Evolutionary conservation across 331 rosid species (phyloP).

Genomic region (Prunus yedoensis): DNA sequence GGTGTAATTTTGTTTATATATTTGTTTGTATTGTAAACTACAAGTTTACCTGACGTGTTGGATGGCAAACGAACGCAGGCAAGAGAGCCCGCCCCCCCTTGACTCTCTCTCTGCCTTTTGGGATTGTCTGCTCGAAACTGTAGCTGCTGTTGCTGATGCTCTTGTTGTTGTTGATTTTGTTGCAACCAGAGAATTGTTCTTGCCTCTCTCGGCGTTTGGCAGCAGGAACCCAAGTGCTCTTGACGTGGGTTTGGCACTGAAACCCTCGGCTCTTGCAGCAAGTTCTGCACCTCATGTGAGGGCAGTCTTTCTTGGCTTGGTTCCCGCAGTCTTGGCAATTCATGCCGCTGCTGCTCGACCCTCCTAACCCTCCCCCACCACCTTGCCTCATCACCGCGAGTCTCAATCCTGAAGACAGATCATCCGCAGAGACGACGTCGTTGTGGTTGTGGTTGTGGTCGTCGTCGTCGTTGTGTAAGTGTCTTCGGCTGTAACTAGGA

Average conservation of each 20-base stretch:
- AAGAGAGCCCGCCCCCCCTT: constrained; percentile 31
- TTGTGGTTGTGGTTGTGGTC: constrained; percentile 27
- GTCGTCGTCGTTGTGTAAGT: not conserved
- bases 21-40: constrained; percentile 22
- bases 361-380: constrained; percentile 24
- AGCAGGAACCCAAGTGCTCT: constrained; percentile 99
- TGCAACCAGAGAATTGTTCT: constrained; percentile 60
- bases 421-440: constrained; percentile 38
- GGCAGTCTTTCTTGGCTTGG: constrained; percentile 90
- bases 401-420: constrained; percentile 51
- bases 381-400: constrained; percentile 66
- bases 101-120: constrained; percentile 50
- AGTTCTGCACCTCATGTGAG: constrained; percentile 77
- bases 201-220: constrained; percentile 92
- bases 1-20: not conserved
- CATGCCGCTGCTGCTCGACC: constrained; percentile 35
- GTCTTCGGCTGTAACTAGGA: constrained; percentile 42
- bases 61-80: constrained; percentile 66
- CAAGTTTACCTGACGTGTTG: constrained; percentile 69
- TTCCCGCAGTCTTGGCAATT: constrained; percentile 96
- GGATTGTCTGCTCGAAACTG: constrained; percentile 49
- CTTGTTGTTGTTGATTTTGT: constrained; percentile 39
- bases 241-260: constrained; percentile 87
- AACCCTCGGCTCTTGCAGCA: constrained; percentile 96
- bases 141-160: constrained; percentile 27